Evolutionary conservation across 352 stramenopile species (phyloP), one percentile per base, ranked within the genome.

Genomic region (Phytophthora sp.): DNA sequence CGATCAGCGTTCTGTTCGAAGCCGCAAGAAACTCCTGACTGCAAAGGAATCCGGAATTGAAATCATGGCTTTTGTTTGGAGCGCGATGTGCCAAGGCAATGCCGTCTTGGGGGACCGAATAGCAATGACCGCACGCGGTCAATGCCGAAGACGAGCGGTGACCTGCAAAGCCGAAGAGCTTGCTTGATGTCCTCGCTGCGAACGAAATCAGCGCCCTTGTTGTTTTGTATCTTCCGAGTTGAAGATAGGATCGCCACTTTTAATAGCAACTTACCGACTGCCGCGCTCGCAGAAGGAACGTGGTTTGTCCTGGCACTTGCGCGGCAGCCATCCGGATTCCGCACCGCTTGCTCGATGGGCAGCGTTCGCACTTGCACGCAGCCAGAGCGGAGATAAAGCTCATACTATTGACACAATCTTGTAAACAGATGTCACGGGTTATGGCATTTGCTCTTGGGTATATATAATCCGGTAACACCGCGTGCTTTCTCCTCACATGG

Each of bases 341-440:
- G 52, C 59, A 69, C 30, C 2, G 26, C 39, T 16, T 20, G 26
- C 21, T 56, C 33, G 65, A 73, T 69, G 59, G 45, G 54, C 47
- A 62, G 26, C 47, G 55, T 24, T 59, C 45, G 35, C 54, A 35
- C 30, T 29, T 47, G 18, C 27, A 31, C 38, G n/a, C 36, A 69
- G 65, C 51, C 51, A 56, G 65, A 69, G 59, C 54, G 53, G 39
- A 64, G n/a, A n/a, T n/a, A n/a, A n/a, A n/a, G n/a, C n/a, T n/a
- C n/a, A n/a, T n/a, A n/a, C n/a, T n/a, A n/a, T n/a, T n/a, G n/a
- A n/a, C n/a, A n/a, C n/a, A n/a, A n/a, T n/a, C n/a, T n/a, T n/a
- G n/a, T n/a, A n/a, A n/a, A n/a, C n/a, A n/a, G n/a, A n/a, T n/a
- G n/a, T n/a, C n/a, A n/a, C n/a, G n/a, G n/a, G n/a, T n/a, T n/a